Percentiles rank a stretch among this genome's conserved stretches.
These are phyloP conservation scores for Filobasidium floriforme DNA, from an alignment of 768 basidiomycete species.

Conservation along the genomic window DNA sequence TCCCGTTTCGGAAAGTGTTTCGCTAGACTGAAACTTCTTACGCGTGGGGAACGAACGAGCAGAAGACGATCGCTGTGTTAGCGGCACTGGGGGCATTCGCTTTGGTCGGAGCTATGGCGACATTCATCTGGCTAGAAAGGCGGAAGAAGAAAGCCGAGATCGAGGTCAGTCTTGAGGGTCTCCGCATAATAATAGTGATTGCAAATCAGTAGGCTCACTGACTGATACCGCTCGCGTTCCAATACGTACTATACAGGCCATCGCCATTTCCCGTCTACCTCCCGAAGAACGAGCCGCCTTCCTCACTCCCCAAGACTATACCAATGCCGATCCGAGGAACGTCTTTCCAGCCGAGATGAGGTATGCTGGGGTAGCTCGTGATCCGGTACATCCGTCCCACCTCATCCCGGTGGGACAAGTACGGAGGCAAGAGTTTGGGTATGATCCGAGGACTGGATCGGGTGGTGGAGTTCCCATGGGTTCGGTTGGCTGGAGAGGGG, in stretches of 20 bases:
- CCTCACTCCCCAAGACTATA: constrained; percentile 23
- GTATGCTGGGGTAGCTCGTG: neutral
- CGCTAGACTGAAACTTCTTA: neutral
- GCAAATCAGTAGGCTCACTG: neutral
- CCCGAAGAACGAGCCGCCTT: constrained; percentile 33
- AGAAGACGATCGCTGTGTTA: constrained; percentile 34
- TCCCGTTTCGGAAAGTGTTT: neutral
- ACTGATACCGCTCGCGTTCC: neutral
- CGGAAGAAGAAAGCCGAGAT: constrained; percentile 26
- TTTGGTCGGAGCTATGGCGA: constrained; percentile 26
- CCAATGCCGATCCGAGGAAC: neutral
- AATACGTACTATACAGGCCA: constrained; percentile 19
- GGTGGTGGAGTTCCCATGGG: neutral
- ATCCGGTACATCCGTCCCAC: neutral
- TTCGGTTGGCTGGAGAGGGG: neutral
- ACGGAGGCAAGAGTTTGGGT: neutral
- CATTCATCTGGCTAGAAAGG: constrained; percentile 31
- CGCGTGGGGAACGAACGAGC: neutral
- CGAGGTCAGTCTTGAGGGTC: constrained; percentile 24
- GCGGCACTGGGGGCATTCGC: constrained; percentile 33
- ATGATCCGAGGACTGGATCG: neutral
- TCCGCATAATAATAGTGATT: neutral
- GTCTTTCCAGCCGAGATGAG: constrained; percentile 17
- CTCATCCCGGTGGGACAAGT: neutral
- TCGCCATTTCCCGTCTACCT: constrained; percentile 36